Evolutionary conservation across 1,139 yeast genomes (phyloP), one percentile per base, ranked within the genome.

Genomic region (Hyphopichia pseudoburtonii): DNA sequence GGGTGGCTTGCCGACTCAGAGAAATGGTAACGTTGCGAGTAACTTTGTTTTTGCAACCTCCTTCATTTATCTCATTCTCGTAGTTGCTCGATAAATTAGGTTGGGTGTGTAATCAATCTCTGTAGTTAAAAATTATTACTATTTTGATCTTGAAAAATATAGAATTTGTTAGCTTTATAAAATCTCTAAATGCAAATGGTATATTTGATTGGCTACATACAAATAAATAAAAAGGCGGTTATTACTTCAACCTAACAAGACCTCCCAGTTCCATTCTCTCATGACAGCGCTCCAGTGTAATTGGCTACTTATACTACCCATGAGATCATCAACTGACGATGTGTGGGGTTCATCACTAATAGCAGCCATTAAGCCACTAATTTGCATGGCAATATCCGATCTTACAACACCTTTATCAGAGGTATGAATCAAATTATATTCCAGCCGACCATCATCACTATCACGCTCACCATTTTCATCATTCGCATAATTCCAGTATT

Each of bases 201-300:
- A n/a, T n/a, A n/a, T n/a, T n/a, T n/a, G n/a, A n/a, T n/a, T n/a
- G n/a, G n/a, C n/a, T n/a, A n/a, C 4, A 12, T 15, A n/a, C 10
- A 5, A 26, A 12, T 26, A 12, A 30, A 30, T 18, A 19, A 12
- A 21, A n/a, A n/a, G n/a, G n/a, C n/a, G n/a, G n/a, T n/a, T n/a
- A n/a, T n/a, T n/a, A n/a, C n/a, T n/a, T 43, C 43, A 66, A 4
- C 70, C 83, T 28, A 78, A 54, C 31, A 81, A 54, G 11, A 82
- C 81, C 52, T 82, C 86, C 86, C 87, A 80, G 1, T 82, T 81
- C 87, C 87, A 81, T 46, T 81, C 86, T 47, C 76, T 74, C 86
- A 81, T 82, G 10, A 82, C 78, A 0, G 75, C 62, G 37, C 80
- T 76, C 88, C 88, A 82, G 53, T 81, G 86, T n/a, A 79, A 60